These are phyloP conservation scores for Plantago elongata DNA, from an alignment of 257 asterid genomes.

Conservation along the genomic window DNA sequence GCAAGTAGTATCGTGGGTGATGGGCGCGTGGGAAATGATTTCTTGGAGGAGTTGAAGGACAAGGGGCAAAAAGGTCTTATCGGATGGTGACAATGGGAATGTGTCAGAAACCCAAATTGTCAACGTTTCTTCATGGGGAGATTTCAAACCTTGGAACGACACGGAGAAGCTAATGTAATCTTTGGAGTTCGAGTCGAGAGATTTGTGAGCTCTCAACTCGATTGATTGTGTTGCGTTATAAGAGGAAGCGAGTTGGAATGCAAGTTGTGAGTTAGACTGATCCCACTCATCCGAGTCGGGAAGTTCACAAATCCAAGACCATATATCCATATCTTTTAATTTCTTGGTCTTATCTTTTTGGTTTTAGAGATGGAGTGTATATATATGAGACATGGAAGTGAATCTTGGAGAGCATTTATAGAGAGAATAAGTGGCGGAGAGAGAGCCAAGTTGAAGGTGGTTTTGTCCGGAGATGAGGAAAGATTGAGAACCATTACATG, in stretches of 20 bases:
- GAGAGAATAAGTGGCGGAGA: constrained; percentile 49
- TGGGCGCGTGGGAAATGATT: constrained; percentile 60
- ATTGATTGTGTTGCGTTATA: constrained; percentile 28
- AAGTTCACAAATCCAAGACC: constrained; percentile 90
- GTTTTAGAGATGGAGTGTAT: constrained; percentile 5
- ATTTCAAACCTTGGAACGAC: constrained; percentile 25
- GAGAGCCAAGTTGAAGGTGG: constrained; percentile 38
- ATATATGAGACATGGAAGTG: not conserved
- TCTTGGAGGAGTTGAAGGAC: constrained; percentile 71
- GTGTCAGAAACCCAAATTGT: constrained; percentile 62
- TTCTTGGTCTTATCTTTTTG: not conserved
- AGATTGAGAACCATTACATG: constrained; percentile 6
- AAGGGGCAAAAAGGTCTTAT: constrained; percentile 68
- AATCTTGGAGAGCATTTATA: constrained; percentile 20
- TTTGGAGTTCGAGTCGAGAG: constrained; percentile 26
- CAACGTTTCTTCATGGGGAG: constrained; percentile 19
- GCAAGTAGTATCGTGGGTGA: constrained; percentile 55
- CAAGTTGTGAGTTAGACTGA: constrained; percentile 24
- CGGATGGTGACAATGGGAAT: constrained; percentile 38
- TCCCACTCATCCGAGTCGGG: constrained; percentile 49
- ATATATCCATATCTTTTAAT: constrained; percentile 49
- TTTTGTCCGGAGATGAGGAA: constrained; percentile 43
- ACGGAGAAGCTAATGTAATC: constrained; percentile 46
- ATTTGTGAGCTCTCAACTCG: constrained; percentile 46
- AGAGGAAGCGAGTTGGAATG: constrained; percentile 43